Conservation (phyloP, 257 asterid species). For the Linaria vulgaris region DNA sequence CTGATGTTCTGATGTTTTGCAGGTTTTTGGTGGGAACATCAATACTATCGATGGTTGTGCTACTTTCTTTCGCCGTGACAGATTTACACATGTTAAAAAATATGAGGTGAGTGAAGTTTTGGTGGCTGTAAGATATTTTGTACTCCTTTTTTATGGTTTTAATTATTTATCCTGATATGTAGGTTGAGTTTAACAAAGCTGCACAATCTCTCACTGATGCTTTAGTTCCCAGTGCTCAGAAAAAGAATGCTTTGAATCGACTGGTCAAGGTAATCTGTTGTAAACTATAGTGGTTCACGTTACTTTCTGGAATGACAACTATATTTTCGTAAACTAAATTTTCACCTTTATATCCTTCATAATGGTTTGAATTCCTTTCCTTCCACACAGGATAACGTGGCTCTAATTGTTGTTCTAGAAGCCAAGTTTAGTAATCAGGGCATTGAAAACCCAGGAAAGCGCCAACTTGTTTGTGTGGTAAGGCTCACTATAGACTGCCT, state of each 20-base stretch:
- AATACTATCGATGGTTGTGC: constrained; percentile 87
- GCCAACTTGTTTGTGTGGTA: constrained; percentile 99
- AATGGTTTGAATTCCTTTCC: constrained; percentile 15
- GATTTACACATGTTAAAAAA: constrained; percentile 90
- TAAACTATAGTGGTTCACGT: neutral
- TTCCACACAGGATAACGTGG: constrained; percentile 82
- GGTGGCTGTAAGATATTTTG: constrained; percentile 18
- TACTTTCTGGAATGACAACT: constrained; percentile 15
- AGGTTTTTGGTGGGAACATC: constrained; percentile 67
- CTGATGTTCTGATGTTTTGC: constrained; percentile 28
- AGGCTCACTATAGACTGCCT: constrained; percentile 22
- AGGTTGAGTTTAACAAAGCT: constrained; percentile 99
- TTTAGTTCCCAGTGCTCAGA: constrained; percentile 73
- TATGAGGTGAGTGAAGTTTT: constrained; percentile 64
- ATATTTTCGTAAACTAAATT: neutral
- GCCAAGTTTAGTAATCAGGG: constrained; percentile 86
- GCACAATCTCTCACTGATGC: constrained; percentile 95
- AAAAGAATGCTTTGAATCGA: constrained; percentile 73
- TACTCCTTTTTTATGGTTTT: constrained; percentile 16
- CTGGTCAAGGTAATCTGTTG: constrained; percentile 67
- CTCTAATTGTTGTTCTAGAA: constrained; percentile 87
- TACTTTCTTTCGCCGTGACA: constrained; percentile 96
- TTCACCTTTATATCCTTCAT: constrained; percentile 2
- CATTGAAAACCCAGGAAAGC: constrained; percentile 75
- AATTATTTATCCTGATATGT: constrained; percentile 25